A percentile compares a stretch with the other conserved stretches of the same genome.
Conservation (phyloP, 1,139 yeast genomes). For the Debaryomycetaceae sp. region DNA sequence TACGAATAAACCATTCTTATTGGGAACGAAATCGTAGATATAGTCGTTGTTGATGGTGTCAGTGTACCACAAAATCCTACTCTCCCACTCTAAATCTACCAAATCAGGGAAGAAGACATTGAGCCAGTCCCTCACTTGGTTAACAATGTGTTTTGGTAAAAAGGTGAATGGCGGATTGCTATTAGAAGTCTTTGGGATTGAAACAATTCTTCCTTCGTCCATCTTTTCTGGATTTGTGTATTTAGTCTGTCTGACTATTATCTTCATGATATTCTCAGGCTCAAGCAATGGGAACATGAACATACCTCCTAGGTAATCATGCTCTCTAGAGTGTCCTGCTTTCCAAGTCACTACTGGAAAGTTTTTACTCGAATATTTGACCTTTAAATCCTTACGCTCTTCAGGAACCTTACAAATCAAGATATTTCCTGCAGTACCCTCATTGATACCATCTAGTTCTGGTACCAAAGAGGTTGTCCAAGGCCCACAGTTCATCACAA, state of each 20-base stretch:
- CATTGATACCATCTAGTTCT: constrained; percentile 26
- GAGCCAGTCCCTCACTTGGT: constrained; percentile 2
- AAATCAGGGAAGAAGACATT: constrained; percentile 9
- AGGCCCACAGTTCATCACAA: constrained; percentile 36
- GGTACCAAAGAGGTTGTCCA: constrained; percentile 36
- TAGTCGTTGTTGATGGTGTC: constrained; percentile 42
- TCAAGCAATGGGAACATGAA: constrained; percentile 22
- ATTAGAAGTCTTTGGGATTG: constrained; percentile 6
- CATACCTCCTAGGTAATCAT: constrained; percentile 15
- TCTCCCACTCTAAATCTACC: constrained; percentile 3
- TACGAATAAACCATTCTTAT: constrained; percentile 29
- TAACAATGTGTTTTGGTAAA: constrained; percentile 5
- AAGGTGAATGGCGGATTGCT: constrained; percentile 4
- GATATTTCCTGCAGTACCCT: constrained; percentile 33
- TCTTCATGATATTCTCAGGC: constrained; percentile 7
- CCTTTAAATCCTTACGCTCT: constrained; percentile 18
- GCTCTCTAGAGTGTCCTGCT: constrained; percentile 1
- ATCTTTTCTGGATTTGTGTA: constrained; percentile 8
- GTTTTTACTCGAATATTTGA: constrained; percentile 19
- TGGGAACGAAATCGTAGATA: constrained; percentile 38
- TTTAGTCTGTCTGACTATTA: constrained; percentile 7
- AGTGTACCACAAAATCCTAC: constrained; percentile 32
- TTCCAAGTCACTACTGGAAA: constrained; percentile 27
- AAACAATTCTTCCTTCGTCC: constrained; percentile 4
- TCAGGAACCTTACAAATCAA: constrained; percentile 19